These are phyloP conservation scores for Sclerotinia borealis DNA, from an alignment of 2,329 filamentous ascomycete genomes.

Conservation along the genomic window DNA sequence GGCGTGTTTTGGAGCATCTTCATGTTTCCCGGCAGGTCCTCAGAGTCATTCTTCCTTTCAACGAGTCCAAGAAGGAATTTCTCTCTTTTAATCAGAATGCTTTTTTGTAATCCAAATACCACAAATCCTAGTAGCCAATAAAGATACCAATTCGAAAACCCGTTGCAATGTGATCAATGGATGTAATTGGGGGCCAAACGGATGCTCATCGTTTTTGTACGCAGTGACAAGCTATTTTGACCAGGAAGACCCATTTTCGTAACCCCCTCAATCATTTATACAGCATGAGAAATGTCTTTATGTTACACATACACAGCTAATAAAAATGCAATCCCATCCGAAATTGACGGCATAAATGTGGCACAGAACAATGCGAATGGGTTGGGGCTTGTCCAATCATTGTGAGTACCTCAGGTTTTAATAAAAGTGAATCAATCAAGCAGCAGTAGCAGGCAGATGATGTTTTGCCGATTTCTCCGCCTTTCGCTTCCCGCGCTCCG, in stretches of 20 bases:
- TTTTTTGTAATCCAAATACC: conserved; percentile 29
- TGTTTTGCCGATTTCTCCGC: conserved; percentile 11
- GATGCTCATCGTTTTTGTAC: not conserved
- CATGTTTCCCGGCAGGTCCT: conserved; percentile 24
- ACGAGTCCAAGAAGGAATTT: conserved; percentile 24
- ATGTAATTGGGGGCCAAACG: not conserved
- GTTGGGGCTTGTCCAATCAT: conserved; percentile 4
- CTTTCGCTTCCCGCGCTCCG: conserved; percentile 2
- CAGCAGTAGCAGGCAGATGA: not conserved
- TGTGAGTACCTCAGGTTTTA: too few species aligned
- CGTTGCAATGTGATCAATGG: not conserved
- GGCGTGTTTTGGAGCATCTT: conserved; percentile 27
- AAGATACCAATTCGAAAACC: conserved; percentile 1
- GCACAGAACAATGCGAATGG: not conserved
- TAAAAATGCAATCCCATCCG: not conserved
- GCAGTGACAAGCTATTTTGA: not conserved
- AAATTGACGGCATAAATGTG: conserved; percentile 1
- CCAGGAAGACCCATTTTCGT: not conserved
- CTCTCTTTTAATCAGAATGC: conserved; percentile 29
- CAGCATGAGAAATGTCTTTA: not conserved
- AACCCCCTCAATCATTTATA: not conserved
- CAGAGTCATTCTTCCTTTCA: conserved; percentile 23
- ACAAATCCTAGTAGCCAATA: conserved; percentile 12
- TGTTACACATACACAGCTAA: conserved; percentile 1
- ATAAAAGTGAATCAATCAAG: too few species aligned